Conservation (phyloP, 164 flowering plant species). For the Kingdonia uniflora region DNA sequence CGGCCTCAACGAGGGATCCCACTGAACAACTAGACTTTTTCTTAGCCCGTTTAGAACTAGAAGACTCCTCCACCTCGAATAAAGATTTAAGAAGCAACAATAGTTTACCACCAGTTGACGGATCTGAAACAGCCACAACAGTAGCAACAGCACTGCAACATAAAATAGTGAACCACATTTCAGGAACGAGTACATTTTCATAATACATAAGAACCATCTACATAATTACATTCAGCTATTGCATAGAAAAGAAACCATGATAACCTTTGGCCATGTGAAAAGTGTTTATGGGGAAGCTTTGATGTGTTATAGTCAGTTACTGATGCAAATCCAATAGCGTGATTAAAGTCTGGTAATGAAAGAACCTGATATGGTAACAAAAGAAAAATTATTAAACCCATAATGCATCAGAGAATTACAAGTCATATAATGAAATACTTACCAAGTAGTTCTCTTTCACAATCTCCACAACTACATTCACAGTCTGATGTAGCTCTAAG, state of each 20-base stretch:
- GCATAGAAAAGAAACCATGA: neutral
- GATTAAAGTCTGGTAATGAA: slow-evolving; percentile 49
- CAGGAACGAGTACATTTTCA: no score
- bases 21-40: slow-evolving; percentile 51
- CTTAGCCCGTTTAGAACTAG: slow-evolving; percentile 67
- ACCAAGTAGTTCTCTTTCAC: slow-evolving; percentile 88
- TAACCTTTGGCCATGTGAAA: slow-evolving; percentile 68
- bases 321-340: slow-evolving; percentile 70
- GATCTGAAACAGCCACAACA: slow-evolving; percentile 57
- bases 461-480: slow-evolving; percentile 76
- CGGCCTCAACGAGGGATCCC: slow-evolving; percentile 81
- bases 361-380: slow-evolving; percentile 47
- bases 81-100: slow-evolving; percentile 65
- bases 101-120: slow-evolving; percentile 60
- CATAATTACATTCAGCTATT: neutral
- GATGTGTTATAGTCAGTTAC: slow-evolving; percentile 79
- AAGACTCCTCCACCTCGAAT: slow-evolving; percentile 38
- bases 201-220: no score
- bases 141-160: slow-evolving; percentile 61
- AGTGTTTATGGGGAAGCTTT: slow-evolving; percentile 43
- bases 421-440: slow-evolving; percentile 15
- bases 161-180: neutral
- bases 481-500: slow-evolving; percentile 56
- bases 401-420: neutral
- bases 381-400: neutral